Evolutionary conservation across 179 eudicot species (phyloP), one percentile per base, ranked within the genome.

Genomic region (Beta macrorhiza): DNA sequence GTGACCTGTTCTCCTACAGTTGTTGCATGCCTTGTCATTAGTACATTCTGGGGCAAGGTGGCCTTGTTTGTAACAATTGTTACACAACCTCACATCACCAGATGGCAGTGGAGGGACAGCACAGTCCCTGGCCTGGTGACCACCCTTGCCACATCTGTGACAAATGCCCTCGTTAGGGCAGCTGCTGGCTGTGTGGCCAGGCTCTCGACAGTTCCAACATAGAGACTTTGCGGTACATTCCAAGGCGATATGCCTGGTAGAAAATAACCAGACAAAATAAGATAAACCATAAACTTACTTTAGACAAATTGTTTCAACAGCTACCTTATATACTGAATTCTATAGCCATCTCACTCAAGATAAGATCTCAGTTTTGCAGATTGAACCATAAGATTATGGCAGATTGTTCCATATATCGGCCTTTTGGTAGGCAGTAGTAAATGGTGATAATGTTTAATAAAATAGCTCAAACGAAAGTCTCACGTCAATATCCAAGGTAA

Each of bases 1-100:
- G 83, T 93, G 98, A 45, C 94, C 98, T 6, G 90, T 88, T 84
- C 86, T 90, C 90, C 97, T 86, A 51, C 98, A 93, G 87, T 93
- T 92, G 89, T 92, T 93, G 92, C 98, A 93, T 13, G 94, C 98
- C 89, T 92, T 93, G 77, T 92, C 97, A 45, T 92, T 93, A 45
- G 97, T 92, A 69, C 98, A 93, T 29, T 91, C 93, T 3, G 86
- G 91, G 5, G 91, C 87, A 76, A 90, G 79, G 79, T 92, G 98
- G 62, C 94, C 98, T 83, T 83, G 92, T 87, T 92, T 93, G 86
- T 85, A 93, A 89, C 98, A 93, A 89, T 92, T 93, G 72, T 89
- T 92, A 88, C 97, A 92, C 78, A 91, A 83, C 88, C 90, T 89
- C 87, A 87, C 79, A 52, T 93, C 97, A n/a, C 98, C 97, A n/a